Base-by-base conservation (phyloP, 1,139 yeast species). In the Blastobotrys ciferrii region DNA sequence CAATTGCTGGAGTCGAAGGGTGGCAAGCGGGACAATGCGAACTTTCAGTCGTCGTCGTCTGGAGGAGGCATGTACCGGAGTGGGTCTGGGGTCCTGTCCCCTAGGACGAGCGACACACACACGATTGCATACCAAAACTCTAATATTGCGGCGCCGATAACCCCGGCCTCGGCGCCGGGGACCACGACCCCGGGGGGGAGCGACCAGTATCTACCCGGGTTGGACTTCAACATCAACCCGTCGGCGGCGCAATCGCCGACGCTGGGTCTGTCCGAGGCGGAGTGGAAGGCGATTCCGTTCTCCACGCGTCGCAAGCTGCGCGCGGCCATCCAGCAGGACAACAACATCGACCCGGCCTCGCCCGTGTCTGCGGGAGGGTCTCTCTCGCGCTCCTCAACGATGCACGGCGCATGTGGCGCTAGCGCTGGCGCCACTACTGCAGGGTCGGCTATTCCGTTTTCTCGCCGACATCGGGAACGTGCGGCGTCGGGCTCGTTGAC, bases 201-300 rank as follows among this genome's bases (percentile, higher is more conserved):
- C 17, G 47, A 44, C 30, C 47, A 44, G 39, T 44, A 44, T 41
- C 31, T 44, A 32, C 47, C 47, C 28, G 52, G 45, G 4, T 35
- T 50, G 3, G 52, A 50, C 18, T 50, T 48, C 41, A 50, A 50
- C 32, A 47, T 50, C 35, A 42, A 35, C 33, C 50, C 50, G 6
- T 42, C 38, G 20, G 48, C 43, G 11, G 53, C 53, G 20, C 41
- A 45, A 28, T 58, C 61, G 13, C 62, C 62, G 1, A 57, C 60
- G 12, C 45, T 58, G 30, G 61, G 60, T 2, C 46, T 57, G 28
- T 42, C 56, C 6, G 62, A 58, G 17, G 35, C 51, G 4, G 64
- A 61, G 25, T 61, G 64, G 64, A 59, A 54, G 44, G 51, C 56
- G n/a, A 50, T 61, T 23, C 64, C 64, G 13, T 61, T 61, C 43